phyloP scores from a whole-genome alignment of 805 yeast species.

The Wickerhamiella lipophila region DNA sequence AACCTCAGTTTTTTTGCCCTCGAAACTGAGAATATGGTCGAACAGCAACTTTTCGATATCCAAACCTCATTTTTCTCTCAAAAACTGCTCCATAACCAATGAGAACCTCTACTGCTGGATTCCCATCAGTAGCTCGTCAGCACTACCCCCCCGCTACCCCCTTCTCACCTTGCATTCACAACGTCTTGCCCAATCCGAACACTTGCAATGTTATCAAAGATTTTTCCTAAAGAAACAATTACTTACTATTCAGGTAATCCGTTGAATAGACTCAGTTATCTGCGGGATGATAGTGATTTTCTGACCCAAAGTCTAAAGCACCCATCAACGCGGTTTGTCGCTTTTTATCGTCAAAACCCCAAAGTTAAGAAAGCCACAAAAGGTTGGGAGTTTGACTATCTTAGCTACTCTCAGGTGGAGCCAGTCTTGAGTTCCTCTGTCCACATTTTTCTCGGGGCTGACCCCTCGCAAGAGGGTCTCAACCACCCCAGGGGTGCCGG shows the following conservation, averaged over 20 bases:
- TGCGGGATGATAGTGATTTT: slow-evolving; percentile 44
- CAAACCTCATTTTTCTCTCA: too few relatives aligned
- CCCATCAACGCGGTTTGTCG: slow-evolving; percentile 39
- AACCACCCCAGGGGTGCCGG: slow-evolving; percentile 10
- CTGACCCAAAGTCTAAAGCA: slow-evolving; percentile 36
- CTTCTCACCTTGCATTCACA: too few relatives aligned
- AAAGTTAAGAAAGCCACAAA: slow-evolving; percentile 12
- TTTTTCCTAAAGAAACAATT: slow-evolving; percentile 4
- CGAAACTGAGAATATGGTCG: too few relatives aligned
- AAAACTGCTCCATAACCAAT: too few relatives aligned
- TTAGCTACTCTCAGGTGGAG: background rate
- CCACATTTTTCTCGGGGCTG: slow-evolving; percentile 8
- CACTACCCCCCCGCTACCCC: background rate
- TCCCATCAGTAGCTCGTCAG: too few relatives aligned
- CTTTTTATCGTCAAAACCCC: slow-evolving; percentile 27
- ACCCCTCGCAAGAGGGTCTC: background rate
- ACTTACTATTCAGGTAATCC: slow-evolving; percentile 39
- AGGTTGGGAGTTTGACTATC: background rate
- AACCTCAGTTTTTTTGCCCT: too few relatives aligned
- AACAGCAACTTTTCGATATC: too few relatives aligned
- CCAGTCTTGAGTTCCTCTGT: background rate
- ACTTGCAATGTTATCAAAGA: background rate
- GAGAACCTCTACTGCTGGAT: too few relatives aligned
- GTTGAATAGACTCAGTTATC: slow-evolving; percentile 51
- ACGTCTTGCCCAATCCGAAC: background rate